Evolutionary conservation across 306 rosid species (phyloP).

Genomic region (Prunus salicina): DNA sequence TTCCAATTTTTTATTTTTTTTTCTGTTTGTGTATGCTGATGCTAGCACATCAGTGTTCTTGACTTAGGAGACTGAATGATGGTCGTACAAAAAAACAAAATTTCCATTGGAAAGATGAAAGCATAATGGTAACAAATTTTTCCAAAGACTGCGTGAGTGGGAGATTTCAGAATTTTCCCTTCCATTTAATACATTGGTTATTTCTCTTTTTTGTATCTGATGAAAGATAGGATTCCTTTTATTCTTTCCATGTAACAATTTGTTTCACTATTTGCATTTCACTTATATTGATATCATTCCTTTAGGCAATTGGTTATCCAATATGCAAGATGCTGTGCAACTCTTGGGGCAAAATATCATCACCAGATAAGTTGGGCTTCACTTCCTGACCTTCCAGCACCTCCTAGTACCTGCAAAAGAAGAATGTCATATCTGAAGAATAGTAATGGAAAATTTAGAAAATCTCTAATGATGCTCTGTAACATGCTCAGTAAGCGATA

Average conservation of each 20-base stretch:
- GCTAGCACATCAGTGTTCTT: no score
- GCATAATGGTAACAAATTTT: no score
- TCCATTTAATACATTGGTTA: no score
- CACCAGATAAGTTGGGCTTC: slow-evolving; percentile 70
- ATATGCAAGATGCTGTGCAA: slow-evolving; percentile 73
- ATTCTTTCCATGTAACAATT: neutral
- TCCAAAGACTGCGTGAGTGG: no score
- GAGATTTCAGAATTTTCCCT: no score
- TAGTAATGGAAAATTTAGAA: slow-evolving; percentile 50
- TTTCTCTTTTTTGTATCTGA: no score
- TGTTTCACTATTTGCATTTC: slow-evolving; percentile 15
- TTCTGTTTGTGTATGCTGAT: no score
- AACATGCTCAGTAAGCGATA: slow-evolving; percentile 67
- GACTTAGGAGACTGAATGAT: no score
- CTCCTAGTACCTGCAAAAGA: slow-evolving; percentile 61
- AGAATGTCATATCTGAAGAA: slow-evolving; percentile 60
- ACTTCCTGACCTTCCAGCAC: slow-evolving; percentile 73
- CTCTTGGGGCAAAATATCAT: slow-evolving; percentile 53
- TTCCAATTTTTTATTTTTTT: no score
- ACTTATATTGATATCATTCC: slow-evolving; percentile 1
- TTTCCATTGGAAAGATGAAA: no score
- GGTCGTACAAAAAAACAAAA: no score
- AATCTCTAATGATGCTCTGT: slow-evolving; percentile 75
- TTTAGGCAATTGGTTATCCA: slow-evolving; percentile 78
- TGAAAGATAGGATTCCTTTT: no score